Conservation (phyloP, 345 rosid species). For the Ceriops decandra region DNA sequence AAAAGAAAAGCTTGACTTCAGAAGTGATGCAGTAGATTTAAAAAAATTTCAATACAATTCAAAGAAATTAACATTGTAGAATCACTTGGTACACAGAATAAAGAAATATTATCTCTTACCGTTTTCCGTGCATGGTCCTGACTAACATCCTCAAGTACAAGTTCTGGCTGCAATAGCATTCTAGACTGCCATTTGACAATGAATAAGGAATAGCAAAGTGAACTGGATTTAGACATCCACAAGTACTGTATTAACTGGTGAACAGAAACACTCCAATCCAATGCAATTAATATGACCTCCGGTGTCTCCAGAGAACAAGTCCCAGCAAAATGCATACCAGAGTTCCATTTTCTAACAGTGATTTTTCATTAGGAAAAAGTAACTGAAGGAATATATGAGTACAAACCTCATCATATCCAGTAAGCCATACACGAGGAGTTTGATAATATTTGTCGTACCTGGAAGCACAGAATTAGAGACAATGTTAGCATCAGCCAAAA, state of each 20-base stretch:
- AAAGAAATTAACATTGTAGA: no score
- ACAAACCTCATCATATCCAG: conserved; percentile 89
- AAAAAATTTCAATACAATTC: neutral
- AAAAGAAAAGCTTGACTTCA: neutral
- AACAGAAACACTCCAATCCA: conserved; percentile 2
- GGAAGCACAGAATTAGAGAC: conserved; percentile 19
- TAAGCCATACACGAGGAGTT: conserved; percentile 93
- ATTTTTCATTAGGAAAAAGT: neutral
- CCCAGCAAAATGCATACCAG: neutral
- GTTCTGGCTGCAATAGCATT: conserved; percentile 83
- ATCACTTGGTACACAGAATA: neutral
- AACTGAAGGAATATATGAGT: neutral
- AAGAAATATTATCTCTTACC: conserved; percentile 33
- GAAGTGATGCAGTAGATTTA: neutral
- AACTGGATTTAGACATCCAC: conserved; percentile 9
- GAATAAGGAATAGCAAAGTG: conserved; percentile 6
- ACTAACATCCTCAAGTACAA: conserved; percentile 87
- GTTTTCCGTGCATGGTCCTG: conserved; percentile 94
- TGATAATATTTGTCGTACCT: conserved; percentile 93
- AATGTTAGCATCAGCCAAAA: conserved; percentile 9
- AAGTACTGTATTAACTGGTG: neutral
- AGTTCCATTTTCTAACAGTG: neutral
- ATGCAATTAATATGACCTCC: neutral
- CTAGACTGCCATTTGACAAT: conserved; percentile 51
- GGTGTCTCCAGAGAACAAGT: neutral